Evolutionary conservation across 2,329 filamentous ascomycete genomes (phyloP).

Genomic region (Xylariales sp.): DNA sequence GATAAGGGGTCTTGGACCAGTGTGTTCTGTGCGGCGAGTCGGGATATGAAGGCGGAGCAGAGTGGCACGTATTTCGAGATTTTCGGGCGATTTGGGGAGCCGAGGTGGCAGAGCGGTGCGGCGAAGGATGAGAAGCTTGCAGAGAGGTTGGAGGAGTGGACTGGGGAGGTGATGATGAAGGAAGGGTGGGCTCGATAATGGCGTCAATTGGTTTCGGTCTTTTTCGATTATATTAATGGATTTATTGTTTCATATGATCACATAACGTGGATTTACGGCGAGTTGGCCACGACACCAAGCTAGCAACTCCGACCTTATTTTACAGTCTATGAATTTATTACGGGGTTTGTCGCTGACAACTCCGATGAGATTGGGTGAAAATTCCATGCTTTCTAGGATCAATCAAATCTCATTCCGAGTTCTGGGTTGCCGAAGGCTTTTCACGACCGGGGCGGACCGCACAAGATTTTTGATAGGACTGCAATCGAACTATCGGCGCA

Average conservation of each 20-base stretch:
- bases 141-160: slow-evolving; percentile 30
- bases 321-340: too few relatives aligned
- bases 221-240: not conserved
- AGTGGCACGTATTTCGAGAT: slow-evolving; percentile 31
- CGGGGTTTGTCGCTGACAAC: too few relatives aligned
- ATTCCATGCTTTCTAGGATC: too few relatives aligned
- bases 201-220: not conserved
- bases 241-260: not conserved
- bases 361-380: too few relatives aligned
- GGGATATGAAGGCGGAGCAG: slow-evolving; percentile 31
- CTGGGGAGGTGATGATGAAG: slow-evolving; percentile 25
- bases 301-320: too few relatives aligned
- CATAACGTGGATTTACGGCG: too few relatives aligned
- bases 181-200: slow-evolving; percentile 24
- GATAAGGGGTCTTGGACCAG: slow-evolving; percentile 32
- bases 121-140: slow-evolving; percentile 30
- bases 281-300: too few relatives aligned
- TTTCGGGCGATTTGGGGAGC: slow-evolving; percentile 23
- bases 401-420: too few relatives aligned
- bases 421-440: too few relatives aligned
- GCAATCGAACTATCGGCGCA: too few relatives aligned
- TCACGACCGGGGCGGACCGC: too few relatives aligned
- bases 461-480: too few relatives aligned
- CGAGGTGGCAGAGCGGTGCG: slow-evolving; percentile 26
- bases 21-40: slow-evolving; percentile 31